Evolutionary conservation across 306 rosid species (phyloP), one percentile per base, ranked within the genome.

Genomic region (Corylus americana): DNA sequence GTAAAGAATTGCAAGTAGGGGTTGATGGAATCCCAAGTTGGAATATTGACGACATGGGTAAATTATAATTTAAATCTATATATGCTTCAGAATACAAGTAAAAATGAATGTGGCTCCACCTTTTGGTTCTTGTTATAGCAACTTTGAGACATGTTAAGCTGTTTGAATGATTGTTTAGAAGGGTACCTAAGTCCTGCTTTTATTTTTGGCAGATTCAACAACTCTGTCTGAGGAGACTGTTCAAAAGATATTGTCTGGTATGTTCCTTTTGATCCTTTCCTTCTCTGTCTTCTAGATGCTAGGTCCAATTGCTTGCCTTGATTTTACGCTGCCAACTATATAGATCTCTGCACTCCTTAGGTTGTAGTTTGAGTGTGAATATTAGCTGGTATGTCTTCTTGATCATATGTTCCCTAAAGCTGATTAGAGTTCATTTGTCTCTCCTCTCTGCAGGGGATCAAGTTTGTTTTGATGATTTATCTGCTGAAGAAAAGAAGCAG

Each of bases 401-500:
- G 37, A 50, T 67, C 7, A 61, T 45, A 50, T 0, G 9, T 14
- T 73, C 37, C n/a, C 29, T 54, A 31, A 35, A 71, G 25, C 73
- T 80, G 73, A 63, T 84, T 69, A 44, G 42, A 58, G 49, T 11
- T 66, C 11, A 63, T 71, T 77, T 75, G 5, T 78, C 18, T 54
- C 63, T 67, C 61, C 25, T 71, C 61, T 76, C 49, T 81, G 78
- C 85, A 95, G 98, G 95, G 75, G 92, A 81, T 78, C 89, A 91
- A 80, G 85, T 95, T 79, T 80, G 55, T 82, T 87, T 92, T 77
- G 94, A 91, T 80, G 98, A 89, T 88, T 82, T 92, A 76, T 89
- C 98, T 20, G 67, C 70, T 51, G 95, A 88, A 87, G 98, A 91
- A 75, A 95, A 92, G 91, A 92, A 91, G 71, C 91, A 12, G 48